phyloP scores from a whole-genome alignment of 345 rosid genomes.

The Syzygium aromaticum region DNA sequence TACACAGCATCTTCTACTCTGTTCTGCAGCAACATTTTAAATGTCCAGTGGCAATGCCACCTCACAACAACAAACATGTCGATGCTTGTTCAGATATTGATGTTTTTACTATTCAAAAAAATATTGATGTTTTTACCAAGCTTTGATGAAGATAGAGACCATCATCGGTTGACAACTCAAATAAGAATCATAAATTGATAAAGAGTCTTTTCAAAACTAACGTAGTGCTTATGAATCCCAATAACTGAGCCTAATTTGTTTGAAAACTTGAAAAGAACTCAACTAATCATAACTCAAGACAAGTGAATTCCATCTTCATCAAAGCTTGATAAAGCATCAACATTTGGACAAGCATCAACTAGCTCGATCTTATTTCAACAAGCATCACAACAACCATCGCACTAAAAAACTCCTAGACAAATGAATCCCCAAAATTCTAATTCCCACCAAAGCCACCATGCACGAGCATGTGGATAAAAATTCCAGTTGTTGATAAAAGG shows the following conservation, averaged over 20 bases:
- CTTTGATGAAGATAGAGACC: background rate
- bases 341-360: background rate
- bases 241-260: background rate
- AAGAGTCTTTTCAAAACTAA: background rate
- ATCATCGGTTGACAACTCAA: background rate
- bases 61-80: background rate
- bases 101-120: background rate
- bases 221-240: background rate
- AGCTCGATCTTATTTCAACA: background rate
- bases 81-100: background rate
- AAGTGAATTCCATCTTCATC: background rate
- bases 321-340: background rate
- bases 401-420: background rate
- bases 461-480: background rate
- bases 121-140: background rate
- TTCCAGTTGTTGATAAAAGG: background rate
- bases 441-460: background rate
- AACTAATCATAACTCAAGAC: background rate
- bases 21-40: background rate
- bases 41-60: background rate
- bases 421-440: background rate
- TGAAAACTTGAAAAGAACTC: background rate
- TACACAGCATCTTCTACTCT: background rate
- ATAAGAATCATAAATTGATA: background rate
- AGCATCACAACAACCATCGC: background rate